Conservation (phyloP, 2,329 filamentous ascomycete species). For the Colletotrichum sidae region DNA sequence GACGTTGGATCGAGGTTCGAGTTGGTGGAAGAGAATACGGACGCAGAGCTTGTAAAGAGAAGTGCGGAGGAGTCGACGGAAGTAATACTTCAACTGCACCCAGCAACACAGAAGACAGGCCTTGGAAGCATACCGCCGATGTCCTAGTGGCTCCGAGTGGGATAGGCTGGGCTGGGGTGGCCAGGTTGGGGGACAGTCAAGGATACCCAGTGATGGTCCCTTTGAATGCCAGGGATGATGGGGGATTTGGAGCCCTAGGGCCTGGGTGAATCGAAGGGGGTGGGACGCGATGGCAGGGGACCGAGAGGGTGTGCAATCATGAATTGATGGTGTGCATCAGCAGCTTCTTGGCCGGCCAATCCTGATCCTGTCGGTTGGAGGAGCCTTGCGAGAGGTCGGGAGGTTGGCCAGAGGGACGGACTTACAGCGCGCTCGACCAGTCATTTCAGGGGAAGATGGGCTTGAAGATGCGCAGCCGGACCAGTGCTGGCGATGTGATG, state of each 20-base stretch:
- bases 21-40: conserved; percentile 17
- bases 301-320: conserved; percentile 22
- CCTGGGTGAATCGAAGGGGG: conserved; percentile 20
- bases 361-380: conserved; percentile 28
- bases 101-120: conserved; percentile 27
- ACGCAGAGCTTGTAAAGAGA: conserved; percentile 4
- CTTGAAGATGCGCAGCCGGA: not conserved
- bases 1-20: conserved; percentile 10
- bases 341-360: conserved; percentile 33
- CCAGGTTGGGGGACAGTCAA: conserved; percentile 33
- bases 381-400: conserved; percentile 14
- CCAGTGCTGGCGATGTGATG: not conserved
- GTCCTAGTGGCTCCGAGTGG: conserved; percentile 22
- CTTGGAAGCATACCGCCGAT: conserved; percentile 33
- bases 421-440: conserved; percentile 17
- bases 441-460: conserved; percentile 1
- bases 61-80: conserved; percentile 33
- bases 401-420: conserved; percentile 23
- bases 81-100: conserved; percentile 37
- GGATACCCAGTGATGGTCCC: conserved; percentile 31
- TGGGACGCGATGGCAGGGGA: conserved; percentile 18
- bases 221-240: conserved; percentile 28
- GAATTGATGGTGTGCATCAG: conserved; percentile 34
- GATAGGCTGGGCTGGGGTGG: conserved; percentile 30
- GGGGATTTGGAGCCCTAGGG: conserved; percentile 29